Conservation (phyloP, 1,284 basidiomycete genomes). For the Cutaneotrichosporon mucoides region DNA sequence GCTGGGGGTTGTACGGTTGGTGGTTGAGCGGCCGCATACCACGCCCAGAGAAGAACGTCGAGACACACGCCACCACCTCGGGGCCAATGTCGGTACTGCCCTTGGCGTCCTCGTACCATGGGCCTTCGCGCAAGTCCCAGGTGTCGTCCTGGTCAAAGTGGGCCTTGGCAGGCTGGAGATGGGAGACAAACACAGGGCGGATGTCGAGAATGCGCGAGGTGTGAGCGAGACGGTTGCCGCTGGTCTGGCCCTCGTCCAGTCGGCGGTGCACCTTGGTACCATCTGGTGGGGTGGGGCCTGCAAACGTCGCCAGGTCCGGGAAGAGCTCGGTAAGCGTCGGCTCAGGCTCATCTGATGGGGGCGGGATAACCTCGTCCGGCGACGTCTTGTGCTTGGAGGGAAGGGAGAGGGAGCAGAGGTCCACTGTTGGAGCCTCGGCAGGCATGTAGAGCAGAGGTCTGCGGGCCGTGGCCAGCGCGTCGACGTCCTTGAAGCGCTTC, state of each 20-base stretch:
- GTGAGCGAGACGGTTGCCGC: slow-evolving; percentile 51
- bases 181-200: slow-evolving; percentile 56
- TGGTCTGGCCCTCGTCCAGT: slow-evolving; percentile 51
- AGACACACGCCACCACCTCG: slow-evolving; percentile 32
- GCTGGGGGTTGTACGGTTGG: slow-evolving; percentile 16
- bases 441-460: slow-evolving; percentile 36
- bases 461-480: slow-evolving; percentile 29
- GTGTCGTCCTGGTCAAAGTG: slow-evolving; percentile 35
- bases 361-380: background rate
- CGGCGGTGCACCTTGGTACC: slow-evolving; percentile 51
- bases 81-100: slow-evolving; percentile 35
- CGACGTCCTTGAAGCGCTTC: slow-evolving; percentile 35
- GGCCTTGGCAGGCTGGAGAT: slow-evolving; percentile 54
- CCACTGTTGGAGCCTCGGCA: slow-evolving; percentile 32
- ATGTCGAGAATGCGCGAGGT: slow-evolving; percentile 55
- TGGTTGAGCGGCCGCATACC: slow-evolving; percentile 53
- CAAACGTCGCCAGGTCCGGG: slow-evolving; percentile 54
- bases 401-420: slow-evolving; percentile 28
- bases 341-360: slow-evolving; percentile 15
- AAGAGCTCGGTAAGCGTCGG: slow-evolving; percentile 49
- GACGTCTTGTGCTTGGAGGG: slow-evolving; percentile 4
- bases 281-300: slow-evolving; percentile 38
- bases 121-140: slow-evolving; percentile 51
- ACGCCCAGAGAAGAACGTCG: slow-evolving; percentile 35
- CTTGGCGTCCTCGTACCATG: slow-evolving; percentile 50